These are phyloP conservation scores for Perkinsus chesapeaki DNA, from an alignment of 169 alveolate genomes.

Conservation along the genomic window DNA sequence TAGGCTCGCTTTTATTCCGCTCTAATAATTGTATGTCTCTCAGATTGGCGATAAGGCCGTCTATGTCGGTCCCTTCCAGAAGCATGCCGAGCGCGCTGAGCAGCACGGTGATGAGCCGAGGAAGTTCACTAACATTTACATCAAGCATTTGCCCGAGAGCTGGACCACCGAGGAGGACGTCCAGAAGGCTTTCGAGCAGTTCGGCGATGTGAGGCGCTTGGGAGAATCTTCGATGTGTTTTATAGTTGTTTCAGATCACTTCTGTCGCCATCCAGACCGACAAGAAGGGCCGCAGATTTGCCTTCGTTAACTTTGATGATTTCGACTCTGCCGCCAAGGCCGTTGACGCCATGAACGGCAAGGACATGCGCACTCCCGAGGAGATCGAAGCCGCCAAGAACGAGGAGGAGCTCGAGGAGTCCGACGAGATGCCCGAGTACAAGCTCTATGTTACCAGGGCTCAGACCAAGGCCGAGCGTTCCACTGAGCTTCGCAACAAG, in stretches of 20 bases:
- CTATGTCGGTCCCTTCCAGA: constrained; percentile 77
- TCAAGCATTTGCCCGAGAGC: constrained; percentile 79
- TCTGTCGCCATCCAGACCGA: constrained; percentile 37
- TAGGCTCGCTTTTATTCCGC: constrained; percentile 64
- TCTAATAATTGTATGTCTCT: constrained; percentile 79
- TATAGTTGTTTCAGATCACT: background rate
- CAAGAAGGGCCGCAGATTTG: constrained; percentile 71
- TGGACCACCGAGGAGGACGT: constrained; percentile 58
- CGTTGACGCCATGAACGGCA: constrained; percentile 69
- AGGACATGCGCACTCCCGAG: constrained; percentile 10
- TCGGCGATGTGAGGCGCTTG: background rate
- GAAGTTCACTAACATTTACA: constrained; percentile 75
- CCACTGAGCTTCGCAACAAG: constrained; percentile 49
- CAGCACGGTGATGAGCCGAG: constrained; percentile 3
- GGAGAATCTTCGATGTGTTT: background rate
- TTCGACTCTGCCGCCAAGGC: constrained; percentile 75
- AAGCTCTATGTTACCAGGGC: constrained; percentile 70
- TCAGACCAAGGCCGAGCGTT: constrained; percentile 76
- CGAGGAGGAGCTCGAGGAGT: background rate
- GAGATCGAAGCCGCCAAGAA: background rate
- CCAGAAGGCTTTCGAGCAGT: constrained; percentile 38
- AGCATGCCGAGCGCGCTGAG: constrained; percentile 57
- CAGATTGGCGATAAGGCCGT: constrained; percentile 78
- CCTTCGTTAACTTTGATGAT: constrained; percentile 73
- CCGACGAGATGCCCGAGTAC: background rate